Evolutionary conservation across 1,284 basidiomycete species (phyloP).

Genomic region (Jaminaea rosea): DNA sequence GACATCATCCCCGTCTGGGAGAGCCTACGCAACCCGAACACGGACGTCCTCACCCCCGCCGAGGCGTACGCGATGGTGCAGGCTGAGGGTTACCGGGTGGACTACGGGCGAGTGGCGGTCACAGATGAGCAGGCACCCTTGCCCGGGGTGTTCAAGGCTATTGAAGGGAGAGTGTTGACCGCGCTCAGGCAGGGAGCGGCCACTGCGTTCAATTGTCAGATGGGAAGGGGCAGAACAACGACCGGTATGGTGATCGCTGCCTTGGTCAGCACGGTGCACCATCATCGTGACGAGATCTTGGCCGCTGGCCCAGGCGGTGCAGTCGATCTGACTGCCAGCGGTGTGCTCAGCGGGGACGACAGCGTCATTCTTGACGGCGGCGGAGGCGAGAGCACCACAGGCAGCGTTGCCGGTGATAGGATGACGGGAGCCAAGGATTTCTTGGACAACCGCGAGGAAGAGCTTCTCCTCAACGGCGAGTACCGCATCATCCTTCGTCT

Average conservation of each 20-base stretch:
- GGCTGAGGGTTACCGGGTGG: conserved; percentile 39
- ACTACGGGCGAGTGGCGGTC: conserved; percentile 44
- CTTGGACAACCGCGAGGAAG: conserved; percentile 43
- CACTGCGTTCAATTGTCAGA: conserved; percentile 45
- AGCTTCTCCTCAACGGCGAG: conserved; percentile 60
- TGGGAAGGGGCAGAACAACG: conserved; percentile 45
- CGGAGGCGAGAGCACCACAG: not conserved
- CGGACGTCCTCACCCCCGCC: conserved; percentile 83
- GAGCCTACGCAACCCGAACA: conserved; percentile 61
- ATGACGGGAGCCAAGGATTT: conserved; percentile 14
- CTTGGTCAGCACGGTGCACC: conserved; percentile 37
- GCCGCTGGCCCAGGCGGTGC: not conserved
- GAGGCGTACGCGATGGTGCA: conserved; percentile 52
- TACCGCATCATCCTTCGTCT: conserved; percentile 95
- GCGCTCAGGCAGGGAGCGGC: conserved; percentile 32
- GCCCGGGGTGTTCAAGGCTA: conserved; percentile 40
- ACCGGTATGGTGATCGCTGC: conserved; percentile 45
- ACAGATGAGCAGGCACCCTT: conserved; percentile 47
- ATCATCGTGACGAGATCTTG: conserved; percentile 28
- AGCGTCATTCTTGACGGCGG: too few relatives aligned
- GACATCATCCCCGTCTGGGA: conserved; percentile 63
- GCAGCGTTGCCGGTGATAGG: not conserved
- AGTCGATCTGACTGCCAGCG: too few relatives aligned
- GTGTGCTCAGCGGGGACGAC: too few relatives aligned
- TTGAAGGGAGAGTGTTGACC: conserved; percentile 37